These are phyloP conservation scores for Mortierella claussenii DNA, from an alignment of 192 early-diverging fungal genomes.

Conservation along the genomic window DNA sequence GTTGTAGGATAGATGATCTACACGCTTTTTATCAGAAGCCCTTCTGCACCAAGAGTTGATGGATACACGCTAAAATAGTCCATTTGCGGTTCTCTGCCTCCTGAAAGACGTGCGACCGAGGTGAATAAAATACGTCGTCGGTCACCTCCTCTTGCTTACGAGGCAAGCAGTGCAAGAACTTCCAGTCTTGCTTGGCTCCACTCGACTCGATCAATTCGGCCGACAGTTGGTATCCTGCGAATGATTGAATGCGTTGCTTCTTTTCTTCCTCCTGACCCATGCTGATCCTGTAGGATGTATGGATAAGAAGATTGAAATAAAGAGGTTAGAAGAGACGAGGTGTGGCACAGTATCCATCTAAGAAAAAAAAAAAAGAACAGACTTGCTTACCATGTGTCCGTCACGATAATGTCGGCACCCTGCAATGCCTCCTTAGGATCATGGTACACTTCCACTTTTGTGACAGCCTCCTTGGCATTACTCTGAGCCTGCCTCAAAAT, in stretches of 20 bases:
- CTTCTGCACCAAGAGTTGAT: slow-evolving; percentile 69
- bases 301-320: background rate
- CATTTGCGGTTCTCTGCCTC: slow-evolving; percentile 99
- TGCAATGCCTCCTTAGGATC: slow-evolving; percentile 83
- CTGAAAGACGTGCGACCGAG: slow-evolving; percentile 92
- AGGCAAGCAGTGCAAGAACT: slow-evolving; percentile 98
- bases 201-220: slow-evolving; percentile 82
- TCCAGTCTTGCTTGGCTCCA: slow-evolving; percentile 88
- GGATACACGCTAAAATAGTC: slow-evolving; percentile 91
- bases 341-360: background rate
- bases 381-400: slow-evolving; percentile 88
- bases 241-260: slow-evolving; percentile 80
- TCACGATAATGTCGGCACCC: slow-evolving; percentile 90
- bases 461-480: slow-evolving; percentile 67
- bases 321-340: background rate
- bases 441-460: slow-evolving; percentile 63
- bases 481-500: slow-evolving; percentile 74
- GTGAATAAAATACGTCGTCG: slow-evolving; percentile 94
- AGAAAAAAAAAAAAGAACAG: background rate
- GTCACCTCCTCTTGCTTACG: slow-evolving; percentile 97
- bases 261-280: slow-evolving; percentile 99
- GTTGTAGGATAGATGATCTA: too few species aligned
- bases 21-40: slow-evolving; percentile 57
- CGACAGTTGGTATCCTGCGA: slow-evolving; percentile 91
- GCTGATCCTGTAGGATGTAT: slow-evolving; percentile 68